A percentile compares a stretch with the other conserved stretches of the same genome.
Evolutionary conservation across 768 basidiomycete species (phyloP).

Genomic region (Pisolithus sp.): DNA sequence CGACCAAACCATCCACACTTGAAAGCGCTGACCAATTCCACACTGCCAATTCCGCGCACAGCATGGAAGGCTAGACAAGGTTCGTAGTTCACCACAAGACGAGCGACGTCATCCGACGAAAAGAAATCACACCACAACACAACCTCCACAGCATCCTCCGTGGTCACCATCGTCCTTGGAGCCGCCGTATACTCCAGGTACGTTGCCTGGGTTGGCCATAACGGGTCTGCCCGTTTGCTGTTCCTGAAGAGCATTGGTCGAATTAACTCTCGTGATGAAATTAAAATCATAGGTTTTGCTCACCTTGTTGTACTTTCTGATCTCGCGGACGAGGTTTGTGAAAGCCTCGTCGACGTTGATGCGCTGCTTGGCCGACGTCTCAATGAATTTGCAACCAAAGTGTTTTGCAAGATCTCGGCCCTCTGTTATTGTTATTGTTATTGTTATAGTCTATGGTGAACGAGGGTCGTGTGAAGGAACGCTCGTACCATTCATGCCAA

Average conservation of each 20-base stretch:
- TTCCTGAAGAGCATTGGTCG: slow-evolving; percentile 38
- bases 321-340: slow-evolving; percentile 86
- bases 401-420: slow-evolving; percentile 94
- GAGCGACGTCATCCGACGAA: too few species aligned
- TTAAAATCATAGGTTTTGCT: slow-evolving; percentile 7
- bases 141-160: slow-evolving; percentile 60
- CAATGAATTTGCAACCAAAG: slow-evolving; percentile 90
- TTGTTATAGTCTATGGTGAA: too few species aligned
- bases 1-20: too few species aligned
- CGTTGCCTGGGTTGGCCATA: slow-evolving; percentile 38
- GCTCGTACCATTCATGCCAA: slow-evolving; percentile 78
- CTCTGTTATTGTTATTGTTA: slow-evolving; percentile 46
- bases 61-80: too few species aligned
- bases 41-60: too few species aligned
- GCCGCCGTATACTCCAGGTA: slow-evolving; percentile 43
- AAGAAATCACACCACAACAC: slow-evolving; percentile 46
- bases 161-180: slow-evolving; percentile 47
- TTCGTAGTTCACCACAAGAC: too few species aligned
- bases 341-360: slow-evolving; percentile 98
- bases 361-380: slow-evolving; percentile 93
- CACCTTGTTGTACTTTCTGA: slow-evolving; percentile 91
- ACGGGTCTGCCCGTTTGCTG: slow-evolving; percentile 72
- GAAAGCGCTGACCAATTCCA: too few species aligned
- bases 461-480: too few species aligned
- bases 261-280: background rate